These are phyloP conservation scores for Pyricularia pennisetigena DNA, from an alignment of 2,329 filamentous ascomycete genomes.

Conservation along the genomic window DNA sequence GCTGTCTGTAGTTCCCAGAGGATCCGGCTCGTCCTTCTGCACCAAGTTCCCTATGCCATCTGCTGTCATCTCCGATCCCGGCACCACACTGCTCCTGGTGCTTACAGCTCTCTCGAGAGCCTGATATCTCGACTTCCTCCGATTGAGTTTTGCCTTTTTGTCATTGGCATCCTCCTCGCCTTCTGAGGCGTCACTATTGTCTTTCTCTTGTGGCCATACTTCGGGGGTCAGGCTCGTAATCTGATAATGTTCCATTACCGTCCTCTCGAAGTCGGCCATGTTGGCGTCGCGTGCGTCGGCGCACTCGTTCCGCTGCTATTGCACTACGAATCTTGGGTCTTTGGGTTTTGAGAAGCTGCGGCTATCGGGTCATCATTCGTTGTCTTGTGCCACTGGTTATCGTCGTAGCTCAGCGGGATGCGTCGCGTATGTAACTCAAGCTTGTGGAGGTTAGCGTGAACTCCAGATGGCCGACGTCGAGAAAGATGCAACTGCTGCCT, in stretches of 20 bases:
- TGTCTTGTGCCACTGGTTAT: background rate
- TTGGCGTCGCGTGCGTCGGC: constrained; percentile 9
- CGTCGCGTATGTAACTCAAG: background rate
- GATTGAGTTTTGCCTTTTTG: constrained; percentile 35
- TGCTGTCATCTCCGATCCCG: constrained; percentile 49
- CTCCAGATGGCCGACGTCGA: background rate
- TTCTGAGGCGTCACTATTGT: constrained; percentile 55
- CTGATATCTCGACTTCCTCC: constrained; percentile 71
- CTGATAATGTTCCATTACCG: constrained; percentile 83
- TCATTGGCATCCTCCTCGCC: constrained; percentile 42
- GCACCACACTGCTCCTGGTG: constrained; percentile 54
- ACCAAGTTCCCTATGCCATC: constrained; percentile 54
- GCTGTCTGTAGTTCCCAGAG: constrained; percentile 77
- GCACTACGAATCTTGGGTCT: background rate
- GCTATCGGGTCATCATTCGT: constrained; percentile 4
- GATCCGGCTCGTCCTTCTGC: constrained; percentile 86
- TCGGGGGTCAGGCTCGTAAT: constrained; percentile 68
- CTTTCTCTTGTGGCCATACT: constrained; percentile 79
- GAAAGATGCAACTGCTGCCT: background rate
- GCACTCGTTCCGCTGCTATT: background rate
- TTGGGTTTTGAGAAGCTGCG: background rate
- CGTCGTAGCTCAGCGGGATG: background rate
- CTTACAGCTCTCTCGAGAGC: constrained; percentile 70
- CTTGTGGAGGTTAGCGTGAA: background rate
- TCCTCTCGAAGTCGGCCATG: constrained; percentile 64